These are phyloP conservation scores for Monosporascus ibericus DNA, from an alignment of 2,329 filamentous ascomycete genomes.

Conservation along the genomic window DNA sequence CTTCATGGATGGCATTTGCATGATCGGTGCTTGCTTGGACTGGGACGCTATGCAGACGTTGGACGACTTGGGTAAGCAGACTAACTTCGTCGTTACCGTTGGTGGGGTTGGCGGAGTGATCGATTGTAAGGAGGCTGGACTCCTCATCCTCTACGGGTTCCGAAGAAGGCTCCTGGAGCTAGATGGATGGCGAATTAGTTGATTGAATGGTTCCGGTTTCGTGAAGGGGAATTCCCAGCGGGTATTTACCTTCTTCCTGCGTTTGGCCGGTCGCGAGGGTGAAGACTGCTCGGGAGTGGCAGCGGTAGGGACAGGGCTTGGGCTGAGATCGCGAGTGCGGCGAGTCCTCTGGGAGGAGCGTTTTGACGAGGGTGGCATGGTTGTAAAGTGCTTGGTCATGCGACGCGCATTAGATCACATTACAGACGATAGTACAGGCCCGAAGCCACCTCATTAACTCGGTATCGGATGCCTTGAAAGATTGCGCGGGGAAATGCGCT, in stretches of 20 bases:
- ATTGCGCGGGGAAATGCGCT: not conserved
- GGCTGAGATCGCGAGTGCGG: constrained; percentile 25
- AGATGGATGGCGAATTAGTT: constrained; percentile 2
- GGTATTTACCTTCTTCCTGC: constrained; percentile 51
- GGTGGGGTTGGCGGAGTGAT: constrained; percentile 30
- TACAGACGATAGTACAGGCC: not conserved
- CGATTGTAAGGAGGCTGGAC: constrained; percentile 33
- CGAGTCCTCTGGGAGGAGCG: constrained; percentile 29
- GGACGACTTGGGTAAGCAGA: constrained; percentile 49
- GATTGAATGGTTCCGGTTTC: not conserved
- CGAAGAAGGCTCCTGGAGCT: constrained; percentile 37
- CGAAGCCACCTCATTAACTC: not conserved
- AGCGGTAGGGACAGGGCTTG: constrained; percentile 24
- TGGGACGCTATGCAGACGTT: constrained; percentile 39
- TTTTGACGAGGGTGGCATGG: constrained; percentile 34
- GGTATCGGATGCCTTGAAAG: not conserved
- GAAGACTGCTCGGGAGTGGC: constrained; percentile 45
- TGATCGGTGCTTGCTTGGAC: constrained; percentile 58
- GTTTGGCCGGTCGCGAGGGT: constrained; percentile 56
- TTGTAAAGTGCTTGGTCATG: constrained; percentile 7
- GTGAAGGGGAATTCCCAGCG: too few species aligned
- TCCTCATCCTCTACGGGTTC: constrained; percentile 41
- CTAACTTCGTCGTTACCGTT: constrained; percentile 45
- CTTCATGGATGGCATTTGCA: constrained; percentile 57
- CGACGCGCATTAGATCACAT: constrained; percentile 14